Evolutionary conservation across 768 basidiomycete genomes (phyloP), one percentile per base, ranked within the genome.

Genomic region (Psilocybe subaeruginosa): DNA sequence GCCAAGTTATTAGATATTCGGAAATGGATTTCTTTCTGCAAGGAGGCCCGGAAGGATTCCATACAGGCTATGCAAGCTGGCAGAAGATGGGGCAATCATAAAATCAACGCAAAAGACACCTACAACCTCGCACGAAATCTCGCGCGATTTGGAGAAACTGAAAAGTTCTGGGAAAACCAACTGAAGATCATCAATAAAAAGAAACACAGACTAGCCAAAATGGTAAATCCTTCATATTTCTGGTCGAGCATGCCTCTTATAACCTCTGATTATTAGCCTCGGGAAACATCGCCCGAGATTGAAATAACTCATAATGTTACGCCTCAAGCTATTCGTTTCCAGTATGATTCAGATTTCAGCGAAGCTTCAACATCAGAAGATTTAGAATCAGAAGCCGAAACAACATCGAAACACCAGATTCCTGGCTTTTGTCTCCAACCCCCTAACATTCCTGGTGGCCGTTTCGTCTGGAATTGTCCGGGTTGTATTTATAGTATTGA

Each of bases 311-410:
- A 45, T 37, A n/a, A 37, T 30, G 31, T 8, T 39, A 3, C 33
- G 31, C 52, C 49, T 17, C 43, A 41, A 27, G 33, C 41, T 3
- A 31, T 29, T 3, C 35, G 67, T 50, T 75, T 68, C 56, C 66
- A 68, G 9, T 87, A 87, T 63, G 85, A 83, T 67, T 77, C 83
- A 0, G 87, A 89, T 66, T 88, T 88, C 68, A 83, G 82, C 9
- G 80, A 81, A n/a, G 67, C 70, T 6, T 85, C 85, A 3, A 80
- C 82, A 19, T 73, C 72, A 11, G 74, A 79, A 5, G 77, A 72
- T n/a, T 71, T 80, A 1, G 79, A 80, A 46, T 76, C 79, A 8
- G 73, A 79, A 41, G 54, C 70, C 1, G 75, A 73, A 31, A 7
- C 46, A 8, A 54, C 60, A 17, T 56, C 52, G 49, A 57, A 71